phyloP scores from a whole-genome alignment of 139 green algal species.

The Coccomyxa sp. region DNA sequence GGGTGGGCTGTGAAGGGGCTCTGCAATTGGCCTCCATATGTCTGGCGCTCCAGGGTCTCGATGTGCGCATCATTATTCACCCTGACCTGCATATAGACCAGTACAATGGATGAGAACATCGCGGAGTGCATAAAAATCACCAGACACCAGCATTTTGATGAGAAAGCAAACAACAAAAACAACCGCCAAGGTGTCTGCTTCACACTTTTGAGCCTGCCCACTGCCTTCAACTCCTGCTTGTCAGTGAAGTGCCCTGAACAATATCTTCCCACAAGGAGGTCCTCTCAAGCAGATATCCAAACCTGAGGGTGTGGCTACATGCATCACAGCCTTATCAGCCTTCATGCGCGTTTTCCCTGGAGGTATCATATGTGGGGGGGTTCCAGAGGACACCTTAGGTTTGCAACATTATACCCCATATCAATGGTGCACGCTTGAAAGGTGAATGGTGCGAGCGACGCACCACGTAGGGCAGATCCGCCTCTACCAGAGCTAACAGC shows the following conservation, averaged over 20 bases:
- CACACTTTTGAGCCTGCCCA: not conserved
- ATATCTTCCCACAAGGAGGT: not conserved
- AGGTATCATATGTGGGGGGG: not conserved
- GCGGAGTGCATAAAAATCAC: too few relatives aligned
- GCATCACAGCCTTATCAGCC: not conserved
- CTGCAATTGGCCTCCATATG: conserved; percentile 9
- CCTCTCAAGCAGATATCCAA: not conserved
- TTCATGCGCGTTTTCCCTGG: not conserved
- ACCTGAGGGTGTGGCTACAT: not conserved
- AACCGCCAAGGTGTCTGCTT: not conserved
- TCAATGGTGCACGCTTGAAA: not conserved
- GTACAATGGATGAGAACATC: not conserved
- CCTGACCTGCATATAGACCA: conserved; percentile 17
- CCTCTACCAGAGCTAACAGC: conserved; percentile 74
- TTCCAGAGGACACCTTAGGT: not conserved
- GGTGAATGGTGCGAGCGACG: not conserved
- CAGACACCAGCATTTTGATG: too few relatives aligned
- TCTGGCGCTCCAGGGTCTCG: conserved; percentile 57
- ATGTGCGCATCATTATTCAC: conserved; percentile 51
- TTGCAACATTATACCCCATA: too few relatives aligned
- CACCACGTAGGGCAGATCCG: conserved; percentile 48
- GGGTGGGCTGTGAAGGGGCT: conserved; percentile 77
- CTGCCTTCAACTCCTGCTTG: too few relatives aligned
- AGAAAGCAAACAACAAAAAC: not conserved
- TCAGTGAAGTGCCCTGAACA: not conserved